Evolutionary conservation across 108 stramenopile species (phyloP), one percentile per base, ranked within the genome.

Genomic region (Fragilariopsis cylindrus): DNA sequence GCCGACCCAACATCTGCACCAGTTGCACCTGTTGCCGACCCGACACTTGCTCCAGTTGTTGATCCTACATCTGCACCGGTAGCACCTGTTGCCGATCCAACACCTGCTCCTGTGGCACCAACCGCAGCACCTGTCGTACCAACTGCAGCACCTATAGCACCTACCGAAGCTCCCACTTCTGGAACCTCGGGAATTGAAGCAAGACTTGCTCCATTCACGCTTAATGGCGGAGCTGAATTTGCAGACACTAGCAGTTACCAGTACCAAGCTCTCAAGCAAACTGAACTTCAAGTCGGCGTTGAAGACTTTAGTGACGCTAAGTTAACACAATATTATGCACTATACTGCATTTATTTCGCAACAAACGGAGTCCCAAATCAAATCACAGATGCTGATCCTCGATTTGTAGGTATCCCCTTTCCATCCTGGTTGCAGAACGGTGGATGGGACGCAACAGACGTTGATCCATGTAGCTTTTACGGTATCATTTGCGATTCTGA

Each of bases 191-290:
- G 12, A n/a, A 57, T 77, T 13, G 57, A 64, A 50, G 18, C 65
- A 46, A 66, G 47, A 50, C 56, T 82, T 2, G 5, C 46, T 39
- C 57, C 65, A 1, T 75, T 48, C 58, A 76, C 68, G 12, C 39
- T 82, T 4, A 50, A 69, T 3, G 66, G 68, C 48, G 81, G 72
- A 13, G 73, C 67, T 4, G 79, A 80, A 52, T 82, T 72, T 44
- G 72, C 72, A 30, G 75, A 82, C 41, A 71, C 81, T 19, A 66
- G 67, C 21, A 72, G 70, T 44, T 82, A 82, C 48, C 81, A 82
- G 44, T 76, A 72, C 21, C 46, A 73, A 47, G 81, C 81, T n/a
- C 60, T 82, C n/a, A 57, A 46, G 16, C 52, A 71, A n/a, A 60
- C 57, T 5, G 73, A 74, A 63, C 60, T 47, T 64, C 78, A 79